Evolutionary conservation across 2,329 filamentous ascomycete genomes (phyloP).

Genomic region (Fusarium solani-melongenae): DNA sequence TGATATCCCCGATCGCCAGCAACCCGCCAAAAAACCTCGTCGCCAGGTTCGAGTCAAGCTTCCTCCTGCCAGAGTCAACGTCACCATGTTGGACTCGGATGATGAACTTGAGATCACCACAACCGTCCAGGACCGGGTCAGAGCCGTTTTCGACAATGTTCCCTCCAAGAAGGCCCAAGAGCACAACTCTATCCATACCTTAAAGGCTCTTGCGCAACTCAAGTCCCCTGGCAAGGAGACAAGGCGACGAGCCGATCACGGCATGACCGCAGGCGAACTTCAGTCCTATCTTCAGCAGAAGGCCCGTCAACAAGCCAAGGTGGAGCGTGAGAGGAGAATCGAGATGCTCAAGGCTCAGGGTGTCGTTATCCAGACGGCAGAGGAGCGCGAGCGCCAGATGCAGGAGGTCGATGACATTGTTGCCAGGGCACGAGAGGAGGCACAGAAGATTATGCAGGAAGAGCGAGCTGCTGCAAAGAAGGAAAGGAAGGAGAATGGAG

Average conservation of each 20-base stretch:
- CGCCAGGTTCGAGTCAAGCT: conserved; percentile 65
- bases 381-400: conserved; percentile 86
- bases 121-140: conserved; percentile 62
- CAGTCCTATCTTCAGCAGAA: conserved; percentile 74
- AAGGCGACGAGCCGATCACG: conserved; percentile 56
- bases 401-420: conserved; percentile 89
- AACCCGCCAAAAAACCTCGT: conserved; percentile 48
- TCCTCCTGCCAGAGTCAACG: conserved; percentile 53
- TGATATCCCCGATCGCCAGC: conserved; percentile 25
- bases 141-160: conserved; percentile 76
- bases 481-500: conserved; percentile 61
- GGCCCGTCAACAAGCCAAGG: conserved; percentile 82
- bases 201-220: conserved; percentile 81
- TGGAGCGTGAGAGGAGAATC: conserved; percentile 81
- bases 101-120: conserved; percentile 74
- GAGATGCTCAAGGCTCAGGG: conserved; percentile 83
- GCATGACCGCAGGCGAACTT: conserved; percentile 77
- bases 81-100: conserved; percentile 57
- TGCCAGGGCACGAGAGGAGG: conserved; percentile 84
- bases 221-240: conserved; percentile 68
- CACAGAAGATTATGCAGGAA: conserved; percentile 75
- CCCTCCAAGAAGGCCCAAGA: conserved; percentile 73
- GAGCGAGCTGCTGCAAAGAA: conserved; percentile 81
- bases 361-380: conserved; percentile 82
- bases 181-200: conserved; percentile 69